phyloP scores from a whole-genome alignment of 352 stramenopile genomes.

The Phytopythium montanum region DNA sequence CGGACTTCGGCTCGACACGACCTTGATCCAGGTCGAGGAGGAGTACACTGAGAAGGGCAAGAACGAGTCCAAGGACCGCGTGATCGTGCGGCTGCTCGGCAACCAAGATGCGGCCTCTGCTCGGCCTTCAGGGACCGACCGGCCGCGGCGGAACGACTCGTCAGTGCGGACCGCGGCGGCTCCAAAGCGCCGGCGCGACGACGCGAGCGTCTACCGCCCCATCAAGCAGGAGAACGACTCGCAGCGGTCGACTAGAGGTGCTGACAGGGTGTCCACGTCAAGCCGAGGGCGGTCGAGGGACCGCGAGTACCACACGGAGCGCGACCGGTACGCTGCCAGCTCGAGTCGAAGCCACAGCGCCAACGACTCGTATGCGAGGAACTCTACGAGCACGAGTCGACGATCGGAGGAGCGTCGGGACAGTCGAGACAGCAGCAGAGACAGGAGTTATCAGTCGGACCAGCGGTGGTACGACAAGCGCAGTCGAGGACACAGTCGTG shows the following conservation, averaged over 20 bases:
- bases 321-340: conserved; percentile 1
- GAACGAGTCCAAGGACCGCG: conserved; percentile 57
- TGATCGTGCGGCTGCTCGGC: conserved; percentile 25
- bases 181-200: conserved; percentile 16
- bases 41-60: conserved; percentile 68
- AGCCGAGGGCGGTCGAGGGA: conserved; percentile 11
- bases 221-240: conserved; percentile 30
- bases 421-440: conserved; percentile 7
- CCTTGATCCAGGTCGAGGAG: conserved; percentile 42
- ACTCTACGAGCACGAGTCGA: background rate
- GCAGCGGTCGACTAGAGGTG: conserved; percentile 16
- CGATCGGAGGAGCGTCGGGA: background rate
- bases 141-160: conserved; percentile 11
- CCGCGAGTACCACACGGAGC: conserved; percentile 4
- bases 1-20: conserved; percentile 61
- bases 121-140: conserved; percentile 3
- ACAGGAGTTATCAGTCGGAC: conserved; percentile 11
- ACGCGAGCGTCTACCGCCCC: conserved; percentile 15
- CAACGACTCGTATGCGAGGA: conserved; percentile 2
- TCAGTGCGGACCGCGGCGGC: background rate
- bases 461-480: conserved; percentile 10
- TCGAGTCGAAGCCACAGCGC: background rate
- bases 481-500: conserved; percentile 6
- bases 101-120: conserved; percentile 12
- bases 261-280: conserved; percentile 16